phyloP scores from a whole-genome alignment of 768 basidiomycete genomes.

The Russula griseocarnosa region DNA sequence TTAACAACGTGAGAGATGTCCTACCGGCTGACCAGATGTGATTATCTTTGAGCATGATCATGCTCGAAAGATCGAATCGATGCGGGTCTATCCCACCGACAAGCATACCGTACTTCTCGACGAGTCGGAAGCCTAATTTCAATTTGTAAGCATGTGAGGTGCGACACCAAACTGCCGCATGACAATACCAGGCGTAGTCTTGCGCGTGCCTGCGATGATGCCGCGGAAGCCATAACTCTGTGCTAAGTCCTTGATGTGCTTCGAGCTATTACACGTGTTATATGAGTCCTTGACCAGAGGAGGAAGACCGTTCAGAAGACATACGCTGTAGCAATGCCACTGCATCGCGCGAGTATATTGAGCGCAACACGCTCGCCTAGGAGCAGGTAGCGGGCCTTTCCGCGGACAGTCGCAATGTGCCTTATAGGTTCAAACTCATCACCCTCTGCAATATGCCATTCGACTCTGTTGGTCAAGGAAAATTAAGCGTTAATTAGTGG shows the following conservation, averaged over 20 bases:
- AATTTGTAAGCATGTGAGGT: not conserved
- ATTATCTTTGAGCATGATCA: constrained; percentile 99
- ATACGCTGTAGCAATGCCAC: constrained; percentile 94
- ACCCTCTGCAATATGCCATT: constrained; percentile 91
- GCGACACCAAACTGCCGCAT: not conserved
- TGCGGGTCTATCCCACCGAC: constrained; percentile 96
- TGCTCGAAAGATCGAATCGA: constrained; percentile 93
- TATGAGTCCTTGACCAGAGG: not conserved
- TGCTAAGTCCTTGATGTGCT: constrained; percentile 77
- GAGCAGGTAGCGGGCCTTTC: constrained; percentile 79
- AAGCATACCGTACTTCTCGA: constrained; percentile 98
- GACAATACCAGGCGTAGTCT: not conserved
- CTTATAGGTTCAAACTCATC: constrained; percentile 73
- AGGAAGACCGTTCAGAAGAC: constrained; percentile 29
- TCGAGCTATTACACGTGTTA: constrained; percentile 54
- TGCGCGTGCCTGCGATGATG: not conserved
- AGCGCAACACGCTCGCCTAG: constrained; percentile 91
- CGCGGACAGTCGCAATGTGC: constrained; percentile 86
- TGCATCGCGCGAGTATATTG: constrained; percentile 91
- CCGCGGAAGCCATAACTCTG: constrained; percentile 55
- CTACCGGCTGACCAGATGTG: constrained; percentile 95
- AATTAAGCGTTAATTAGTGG: not conserved
- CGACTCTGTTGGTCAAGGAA: constrained; percentile 57
- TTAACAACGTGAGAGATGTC: constrained; percentile 20
- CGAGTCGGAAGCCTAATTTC: constrained; percentile 78